A percentile compares a stretch with the other conserved stretches of the same genome.
These are phyloP conservation scores for Vitellaria paradoxa DNA, from an alignment of 179 eudicot genomes.

Conservation along the genomic window DNA sequence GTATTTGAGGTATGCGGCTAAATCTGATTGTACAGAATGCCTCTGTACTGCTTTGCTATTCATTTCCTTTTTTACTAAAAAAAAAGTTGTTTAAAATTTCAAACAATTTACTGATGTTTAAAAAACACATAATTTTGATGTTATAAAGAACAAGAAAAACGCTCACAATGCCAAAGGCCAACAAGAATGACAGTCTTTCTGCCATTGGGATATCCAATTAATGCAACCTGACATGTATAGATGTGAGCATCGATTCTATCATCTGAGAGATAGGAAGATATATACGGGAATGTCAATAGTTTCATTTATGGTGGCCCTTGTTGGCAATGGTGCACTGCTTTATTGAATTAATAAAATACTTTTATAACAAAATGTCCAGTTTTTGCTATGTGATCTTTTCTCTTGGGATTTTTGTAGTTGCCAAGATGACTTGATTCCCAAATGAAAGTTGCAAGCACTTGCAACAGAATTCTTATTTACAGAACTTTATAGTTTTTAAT, in stretches of 20 bases:
- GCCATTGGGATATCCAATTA: neutral
- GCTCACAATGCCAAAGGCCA: neutral
- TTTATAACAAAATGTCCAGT: too few relatives aligned
- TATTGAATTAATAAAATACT: too few relatives aligned
- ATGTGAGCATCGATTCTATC: neutral
- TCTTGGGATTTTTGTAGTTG: too few relatives aligned
- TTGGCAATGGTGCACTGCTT: neutral
- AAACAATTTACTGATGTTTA: neutral
- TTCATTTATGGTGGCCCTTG: neutral
- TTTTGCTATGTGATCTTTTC: too few relatives aligned
- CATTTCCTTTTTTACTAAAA: neutral
- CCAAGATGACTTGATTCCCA: slow-evolving; percentile 4
- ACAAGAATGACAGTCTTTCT: neutral
- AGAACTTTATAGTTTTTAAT: too few relatives aligned
- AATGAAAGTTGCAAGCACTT: neutral
- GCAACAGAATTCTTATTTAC: too few relatives aligned
- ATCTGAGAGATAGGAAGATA: slow-evolving; percentile 6
- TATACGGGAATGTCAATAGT: neutral
- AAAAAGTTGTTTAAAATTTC: neutral
- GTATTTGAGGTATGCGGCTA: slow-evolving; percentile 69
- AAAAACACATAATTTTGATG: neutral
- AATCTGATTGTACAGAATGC: neutral
- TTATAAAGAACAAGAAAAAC: neutral
- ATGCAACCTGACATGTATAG: neutral
- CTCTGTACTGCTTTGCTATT: neutral